Evolutionary conservation across 116 monocot species (phyloP).

Genomic region (Iris pallida): DNA sequence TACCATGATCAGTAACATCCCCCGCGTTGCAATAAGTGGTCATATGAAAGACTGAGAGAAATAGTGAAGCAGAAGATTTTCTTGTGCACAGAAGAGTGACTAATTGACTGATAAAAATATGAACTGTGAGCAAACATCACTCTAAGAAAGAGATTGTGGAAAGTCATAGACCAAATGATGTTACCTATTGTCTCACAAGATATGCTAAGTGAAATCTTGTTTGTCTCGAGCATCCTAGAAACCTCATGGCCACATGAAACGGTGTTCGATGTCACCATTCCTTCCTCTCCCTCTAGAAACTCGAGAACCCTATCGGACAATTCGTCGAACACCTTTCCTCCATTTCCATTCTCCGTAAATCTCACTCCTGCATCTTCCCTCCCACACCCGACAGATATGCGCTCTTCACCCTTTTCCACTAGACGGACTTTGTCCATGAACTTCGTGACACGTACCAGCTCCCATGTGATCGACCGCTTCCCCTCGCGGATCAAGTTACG

Average conservation of each 20-base stretch:
- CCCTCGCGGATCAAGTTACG: constrained; percentile 65
- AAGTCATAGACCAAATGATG: neutral
- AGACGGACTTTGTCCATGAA: constrained; percentile 53
- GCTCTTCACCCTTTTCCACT: constrained; percentile 14
- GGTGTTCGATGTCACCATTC: constrained; percentile 48
- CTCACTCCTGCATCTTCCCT: constrained; percentile 30
- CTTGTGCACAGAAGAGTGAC: constrained; percentile 27
- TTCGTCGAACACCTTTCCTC: neutral
- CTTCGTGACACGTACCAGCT: constrained; percentile 47
- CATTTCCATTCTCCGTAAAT: constrained; percentile 25
- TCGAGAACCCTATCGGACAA: neutral
- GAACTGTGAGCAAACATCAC: neutral
- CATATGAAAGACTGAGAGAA: constrained; percentile 26
- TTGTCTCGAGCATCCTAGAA: constrained; percentile 87
- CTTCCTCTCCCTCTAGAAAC: neutral
- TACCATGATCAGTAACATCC: constrained; percentile 35
- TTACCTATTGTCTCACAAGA: constrained; percentile 35
- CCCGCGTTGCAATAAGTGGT: constrained; percentile 37
- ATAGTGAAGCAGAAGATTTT: constrained; percentile 28
- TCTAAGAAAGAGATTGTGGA: neutral
- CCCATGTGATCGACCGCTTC: constrained; percentile 50
- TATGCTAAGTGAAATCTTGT: constrained; percentile 54
- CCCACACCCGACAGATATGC: neutral
- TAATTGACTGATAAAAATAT: neutral
- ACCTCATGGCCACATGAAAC: constrained; percentile 66